Evolutionary conservation across 208 protist genomes (phyloP).

Genomic region (Crithidia fasciculata): DNA sequence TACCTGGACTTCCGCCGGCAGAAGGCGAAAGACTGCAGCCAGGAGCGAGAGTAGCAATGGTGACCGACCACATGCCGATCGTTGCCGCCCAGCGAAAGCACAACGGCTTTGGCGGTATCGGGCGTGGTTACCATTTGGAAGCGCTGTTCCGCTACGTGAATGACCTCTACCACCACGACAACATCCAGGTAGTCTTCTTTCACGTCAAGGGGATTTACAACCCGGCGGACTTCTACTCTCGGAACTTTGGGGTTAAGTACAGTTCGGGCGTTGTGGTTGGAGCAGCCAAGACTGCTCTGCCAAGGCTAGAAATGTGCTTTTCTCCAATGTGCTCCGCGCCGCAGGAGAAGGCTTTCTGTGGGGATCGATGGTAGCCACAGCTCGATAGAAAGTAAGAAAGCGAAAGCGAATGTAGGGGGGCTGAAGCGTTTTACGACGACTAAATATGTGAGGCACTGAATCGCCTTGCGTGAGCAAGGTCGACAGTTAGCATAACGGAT

Average conservation of each 20-base stretch:
- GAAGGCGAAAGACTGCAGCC: background rate
- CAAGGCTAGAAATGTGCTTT: background rate
- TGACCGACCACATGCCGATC: constrained; percentile 7
- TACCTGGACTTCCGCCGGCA: background rate
- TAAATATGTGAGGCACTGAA: too few species aligned
- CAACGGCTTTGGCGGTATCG: constrained; percentile 1
- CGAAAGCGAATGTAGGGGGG: too few species aligned
- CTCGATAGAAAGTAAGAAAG: too few species aligned
- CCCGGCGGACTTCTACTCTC: background rate
- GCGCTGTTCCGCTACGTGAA: constrained; percentile 6
- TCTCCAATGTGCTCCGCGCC: too few species aligned
- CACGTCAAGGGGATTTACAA: constrained; percentile 12
- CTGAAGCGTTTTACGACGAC: too few species aligned
- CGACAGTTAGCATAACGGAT: too few species aligned
- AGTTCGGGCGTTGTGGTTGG: background rate
- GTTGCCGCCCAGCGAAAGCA: constrained; percentile 5
- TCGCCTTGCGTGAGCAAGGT: too few species aligned
- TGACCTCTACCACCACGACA: background rate
- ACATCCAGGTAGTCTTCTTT: background rate
- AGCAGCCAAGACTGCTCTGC: background rate
- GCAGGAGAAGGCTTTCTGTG: too few species aligned
- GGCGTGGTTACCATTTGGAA: constrained; percentile 7
- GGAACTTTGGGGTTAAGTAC: constrained; percentile 2
- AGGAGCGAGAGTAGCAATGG: background rate
- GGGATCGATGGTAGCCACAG: too few species aligned